phyloP scores from a whole-genome alignment of 345 rosid genomes.

The Cardamine chenopodiifolia region DNA sequence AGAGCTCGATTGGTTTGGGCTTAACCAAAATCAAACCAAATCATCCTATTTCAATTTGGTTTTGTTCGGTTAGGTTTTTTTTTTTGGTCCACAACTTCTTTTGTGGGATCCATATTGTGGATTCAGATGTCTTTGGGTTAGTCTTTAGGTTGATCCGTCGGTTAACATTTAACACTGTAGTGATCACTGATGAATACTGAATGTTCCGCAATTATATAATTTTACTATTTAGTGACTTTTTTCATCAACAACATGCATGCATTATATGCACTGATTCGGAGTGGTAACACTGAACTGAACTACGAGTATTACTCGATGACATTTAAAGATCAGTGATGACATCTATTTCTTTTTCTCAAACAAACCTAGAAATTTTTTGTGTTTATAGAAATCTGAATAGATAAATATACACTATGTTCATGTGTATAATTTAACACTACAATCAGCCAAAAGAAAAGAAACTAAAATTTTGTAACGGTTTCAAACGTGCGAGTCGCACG shows the following conservation, averaged over 20 bases:
- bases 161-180: not conserved
- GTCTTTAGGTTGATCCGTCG: too few species aligned
- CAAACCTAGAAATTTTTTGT: too few species aligned
- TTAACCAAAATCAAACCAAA: not conserved
- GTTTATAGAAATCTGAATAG: not conserved
- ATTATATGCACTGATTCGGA: not conserved
- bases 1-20: not conserved
- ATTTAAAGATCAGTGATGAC: too few species aligned
- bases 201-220: not conserved
- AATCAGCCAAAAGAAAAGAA: not conserved
- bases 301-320: too few species aligned
- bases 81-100: too few species aligned
- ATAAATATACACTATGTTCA: too few species aligned
- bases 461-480: not conserved
- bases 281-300: too few species aligned
- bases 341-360: too few species aligned
- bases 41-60: too few species aligned
- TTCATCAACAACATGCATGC: not conserved
- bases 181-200: not conserved
- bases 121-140: too few species aligned
- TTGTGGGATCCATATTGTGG: too few species aligned
- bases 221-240: not conserved
- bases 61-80: too few species aligned
- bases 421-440: not conserved
- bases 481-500: constrained; percentile 28